These are phyloP conservation scores for Nemania abortiva DNA, from an alignment of 2,329 filamentous ascomycete species.

Conservation along the genomic window DNA sequence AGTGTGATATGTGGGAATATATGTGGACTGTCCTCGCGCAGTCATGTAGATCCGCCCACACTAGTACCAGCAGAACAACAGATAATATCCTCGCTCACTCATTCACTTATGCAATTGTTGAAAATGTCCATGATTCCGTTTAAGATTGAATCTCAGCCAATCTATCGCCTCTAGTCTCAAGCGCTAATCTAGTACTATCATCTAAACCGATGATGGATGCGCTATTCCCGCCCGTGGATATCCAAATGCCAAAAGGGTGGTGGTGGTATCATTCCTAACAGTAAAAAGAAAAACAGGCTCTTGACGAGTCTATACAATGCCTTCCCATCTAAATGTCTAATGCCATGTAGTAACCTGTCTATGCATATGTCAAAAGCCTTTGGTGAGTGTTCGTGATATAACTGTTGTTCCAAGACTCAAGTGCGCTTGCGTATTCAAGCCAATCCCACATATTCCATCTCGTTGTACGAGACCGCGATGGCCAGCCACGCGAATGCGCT, in stretches of 20 bases:
- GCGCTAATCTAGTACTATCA: conserved; percentile 14
- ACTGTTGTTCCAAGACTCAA: neutral
- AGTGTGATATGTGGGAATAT: conserved; percentile 29
- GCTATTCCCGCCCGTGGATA: conserved; percentile 4
- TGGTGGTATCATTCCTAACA: conserved; percentile 31
- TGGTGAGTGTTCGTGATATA: conserved; percentile 22
- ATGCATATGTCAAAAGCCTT: conserved; percentile 22
- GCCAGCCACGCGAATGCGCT: neutral
- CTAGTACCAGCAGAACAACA: no score
- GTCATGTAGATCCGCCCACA: conserved; percentile 12
- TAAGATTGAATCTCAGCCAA: conserved; percentile 4
- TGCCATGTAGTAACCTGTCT: conserved; percentile 13
- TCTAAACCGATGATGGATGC: neutral
- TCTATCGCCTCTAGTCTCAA: conserved; percentile 22
- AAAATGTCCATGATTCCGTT: neutral
- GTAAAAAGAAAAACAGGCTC: neutral
- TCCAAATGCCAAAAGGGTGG: conserved; percentile 16
- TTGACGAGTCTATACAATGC: neutral
- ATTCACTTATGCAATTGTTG: conserved; percentile 7
- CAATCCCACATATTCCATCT: conserved; percentile 5
- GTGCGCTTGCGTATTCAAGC: neutral
- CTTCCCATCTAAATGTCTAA: neutral
- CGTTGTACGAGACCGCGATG: neutral
- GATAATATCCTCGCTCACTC: neutral
- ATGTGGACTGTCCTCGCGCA: conserved; percentile 17